Conservation (phyloP, 1,139 yeast species). For the Yamadazyma spencermartinsiae region DNA sequence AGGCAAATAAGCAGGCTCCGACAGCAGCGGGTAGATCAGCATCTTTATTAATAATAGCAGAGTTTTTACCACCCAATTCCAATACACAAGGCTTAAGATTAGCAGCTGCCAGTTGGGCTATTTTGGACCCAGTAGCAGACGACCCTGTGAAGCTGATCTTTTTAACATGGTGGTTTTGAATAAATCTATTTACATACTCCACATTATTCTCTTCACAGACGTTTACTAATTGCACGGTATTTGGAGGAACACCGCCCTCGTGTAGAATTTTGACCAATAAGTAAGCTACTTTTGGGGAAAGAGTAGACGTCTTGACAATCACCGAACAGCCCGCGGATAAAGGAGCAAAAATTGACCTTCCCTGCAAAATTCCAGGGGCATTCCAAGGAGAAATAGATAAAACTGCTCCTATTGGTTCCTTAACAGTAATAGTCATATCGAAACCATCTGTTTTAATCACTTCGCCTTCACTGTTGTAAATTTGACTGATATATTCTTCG, state of each 20-base stretch:
- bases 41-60: constrained; percentile 32
- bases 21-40: constrained; percentile 35
- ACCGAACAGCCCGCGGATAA: constrained; percentile 54
- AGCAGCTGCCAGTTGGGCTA: constrained; percentile 35
- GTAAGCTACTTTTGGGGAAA: constrained; percentile 32
- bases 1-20: constrained; percentile 26
- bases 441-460: constrained; percentile 19
- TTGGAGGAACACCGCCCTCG: constrained; percentile 40
- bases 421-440: constrained; percentile 31
- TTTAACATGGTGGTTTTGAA: constrained; percentile 25
- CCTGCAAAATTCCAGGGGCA: constrained; percentile 44
- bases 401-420: constrained; percentile 46
- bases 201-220: constrained; percentile 26
- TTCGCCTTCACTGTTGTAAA: constrained; percentile 25
- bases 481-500: constrained; percentile 23
- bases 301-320: constrained; percentile 40
- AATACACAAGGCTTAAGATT: constrained; percentile 38
- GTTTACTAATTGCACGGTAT: constrained; percentile 38
- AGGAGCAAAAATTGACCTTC: constrained; percentile 42
- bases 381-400: constrained; percentile 50
- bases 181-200: constrained; percentile 23
- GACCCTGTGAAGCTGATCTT: constrained; percentile 50
- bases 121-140: constrained; percentile 33
- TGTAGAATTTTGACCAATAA: constrained; percentile 31
- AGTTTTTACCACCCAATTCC: constrained; percentile 49